Evolutionary conservation across 768 basidiomycete genomes (phyloP).

Genomic region (Macrolepiota dolichaula): DNA sequence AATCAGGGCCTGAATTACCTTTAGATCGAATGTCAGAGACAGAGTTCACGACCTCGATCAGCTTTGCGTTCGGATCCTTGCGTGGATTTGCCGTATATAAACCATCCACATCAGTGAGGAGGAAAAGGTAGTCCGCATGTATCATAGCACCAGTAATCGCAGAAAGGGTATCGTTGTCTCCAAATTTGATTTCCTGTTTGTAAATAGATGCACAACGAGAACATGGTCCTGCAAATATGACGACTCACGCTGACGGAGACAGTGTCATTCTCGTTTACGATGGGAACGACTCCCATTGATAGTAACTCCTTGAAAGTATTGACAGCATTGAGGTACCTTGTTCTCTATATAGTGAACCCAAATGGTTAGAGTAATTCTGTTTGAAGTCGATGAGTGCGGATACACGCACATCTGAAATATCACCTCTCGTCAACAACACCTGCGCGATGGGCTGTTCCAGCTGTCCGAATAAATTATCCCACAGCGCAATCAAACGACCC

Average conservation of each 20-base stretch:
- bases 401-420: slow-evolving; percentile 86
- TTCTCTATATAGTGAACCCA: slow-evolving; percentile 53
- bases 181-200: slow-evolving; percentile 96
- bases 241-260: slow-evolving; percentile 89
- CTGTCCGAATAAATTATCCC: slow-evolving; percentile 95
- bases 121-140: slow-evolving; percentile 94
- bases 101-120: slow-evolving; percentile 95
- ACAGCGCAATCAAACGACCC: slow-evolving; percentile 91
- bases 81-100: slow-evolving; percentile 95
- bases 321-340: slow-evolving; percentile 93
- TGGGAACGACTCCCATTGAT: slow-evolving; percentile 92
- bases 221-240: not conserved
- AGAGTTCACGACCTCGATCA: slow-evolving; percentile 80
- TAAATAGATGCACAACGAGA: not conserved
- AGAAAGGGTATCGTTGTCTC: slow-evolving; percentile 97
- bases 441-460: slow-evolving; percentile 95
- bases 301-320: slow-evolving; percentile 93
- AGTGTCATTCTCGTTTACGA: slow-evolving; percentile 99
- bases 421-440: slow-evolving; percentile 88
- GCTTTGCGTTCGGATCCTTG: slow-evolving; percentile 78
- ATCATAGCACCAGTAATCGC: slow-evolving; percentile 98
- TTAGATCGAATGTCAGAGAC: slow-evolving; percentile 75
- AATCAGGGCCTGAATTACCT: slow-evolving; percentile 44
- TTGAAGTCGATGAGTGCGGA: not conserved
- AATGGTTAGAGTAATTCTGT: slow-evolving; percentile 1